Conservation (phyloP, 225 moss, liverwort and hornwort genomes). For the Physcomitrium patens region DNA sequence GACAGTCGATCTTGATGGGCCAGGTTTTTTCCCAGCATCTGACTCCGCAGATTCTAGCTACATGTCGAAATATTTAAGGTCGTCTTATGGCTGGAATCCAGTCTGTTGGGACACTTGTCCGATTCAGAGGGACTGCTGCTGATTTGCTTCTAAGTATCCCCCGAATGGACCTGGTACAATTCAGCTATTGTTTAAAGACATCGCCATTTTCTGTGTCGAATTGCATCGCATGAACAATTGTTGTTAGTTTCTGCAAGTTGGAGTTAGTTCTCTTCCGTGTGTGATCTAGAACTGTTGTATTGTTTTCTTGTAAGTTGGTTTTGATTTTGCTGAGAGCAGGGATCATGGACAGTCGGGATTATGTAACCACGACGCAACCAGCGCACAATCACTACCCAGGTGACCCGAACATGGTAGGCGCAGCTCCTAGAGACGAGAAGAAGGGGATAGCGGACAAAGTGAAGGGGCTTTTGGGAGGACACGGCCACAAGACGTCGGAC, state of each 20-base stretch:
- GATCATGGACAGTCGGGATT: conserved; percentile 29
- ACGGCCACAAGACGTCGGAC: conserved; percentile 26
- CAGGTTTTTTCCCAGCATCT: no score
- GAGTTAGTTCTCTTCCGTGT: neutral
- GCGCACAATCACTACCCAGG: conserved; percentile 4
- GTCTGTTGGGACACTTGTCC: conserved; percentile 26
- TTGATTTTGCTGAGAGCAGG: neutral
- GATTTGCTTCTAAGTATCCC: conserved; percentile 14
- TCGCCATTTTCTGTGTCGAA: neutral
- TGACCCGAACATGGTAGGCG: conserved; percentile 12
- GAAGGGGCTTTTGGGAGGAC: conserved; percentile 52
- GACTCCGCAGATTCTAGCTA: no score
- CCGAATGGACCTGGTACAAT: neutral
- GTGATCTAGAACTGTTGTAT: neutral
- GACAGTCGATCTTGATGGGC: no score
- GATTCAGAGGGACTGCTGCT: conserved; percentile 1
- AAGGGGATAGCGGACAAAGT: conserved; percentile 45
- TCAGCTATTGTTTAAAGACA: neutral
- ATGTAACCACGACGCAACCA: conserved; percentile 30
- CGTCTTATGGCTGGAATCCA: no score
- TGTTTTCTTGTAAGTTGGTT: neutral
- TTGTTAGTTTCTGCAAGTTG: neutral
- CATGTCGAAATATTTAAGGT: no score
- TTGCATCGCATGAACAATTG: neutral
- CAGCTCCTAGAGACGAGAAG: conserved; percentile 35